phyloP scores from a whole-genome alignment of 2,329 filamentous ascomycete genomes.

The Madurella fahalii region DNA sequence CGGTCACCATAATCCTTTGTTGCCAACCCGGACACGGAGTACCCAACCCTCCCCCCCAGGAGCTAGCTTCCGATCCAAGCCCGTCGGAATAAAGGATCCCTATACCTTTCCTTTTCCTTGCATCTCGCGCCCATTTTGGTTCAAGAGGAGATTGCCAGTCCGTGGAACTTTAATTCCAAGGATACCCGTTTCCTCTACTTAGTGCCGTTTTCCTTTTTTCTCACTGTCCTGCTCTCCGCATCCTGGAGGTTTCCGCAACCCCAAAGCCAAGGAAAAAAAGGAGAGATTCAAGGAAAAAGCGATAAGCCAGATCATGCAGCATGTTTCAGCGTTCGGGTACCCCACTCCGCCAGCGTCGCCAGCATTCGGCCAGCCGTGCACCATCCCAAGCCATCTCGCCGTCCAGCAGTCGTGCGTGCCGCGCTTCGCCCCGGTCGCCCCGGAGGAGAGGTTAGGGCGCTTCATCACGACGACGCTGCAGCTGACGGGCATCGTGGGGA shows the following conservation, averaged over 20 bases:
- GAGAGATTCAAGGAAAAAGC: not conserved
- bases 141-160: conserved; percentile 23
- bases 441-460: conserved; percentile 82
- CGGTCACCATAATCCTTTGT: conserved; percentile 34
- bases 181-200: conserved; percentile 29
- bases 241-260: conserved; percentile 1
- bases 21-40: conserved; percentile 16
- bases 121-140: conserved; percentile 25
- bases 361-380: conserved; percentile 47
- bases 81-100: conserved; percentile 22
- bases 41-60: conserved; percentile 13
- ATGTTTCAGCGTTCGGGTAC: conserved; percentile 54
- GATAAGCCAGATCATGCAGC: conserved; percentile 51
- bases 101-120: conserved; percentile 4
- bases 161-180: conserved; percentile 25
- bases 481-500: conserved; percentile 79
- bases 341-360: conserved; percentile 57
- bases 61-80: conserved; percentile 23
- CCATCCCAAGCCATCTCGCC: conserved; percentile 36
- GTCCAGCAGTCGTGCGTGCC: conserved; percentile 38
- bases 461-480: conserved; percentile 79
- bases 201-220: conserved; percentile 24
- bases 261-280: conserved; percentile 7
- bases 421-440: conserved; percentile 55
- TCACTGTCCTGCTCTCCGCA: not conserved